Evolutionary conservation across 192 early-diverging fungal genomes (phyloP).

Genomic region (Nowakowskiella sp.): DNA sequence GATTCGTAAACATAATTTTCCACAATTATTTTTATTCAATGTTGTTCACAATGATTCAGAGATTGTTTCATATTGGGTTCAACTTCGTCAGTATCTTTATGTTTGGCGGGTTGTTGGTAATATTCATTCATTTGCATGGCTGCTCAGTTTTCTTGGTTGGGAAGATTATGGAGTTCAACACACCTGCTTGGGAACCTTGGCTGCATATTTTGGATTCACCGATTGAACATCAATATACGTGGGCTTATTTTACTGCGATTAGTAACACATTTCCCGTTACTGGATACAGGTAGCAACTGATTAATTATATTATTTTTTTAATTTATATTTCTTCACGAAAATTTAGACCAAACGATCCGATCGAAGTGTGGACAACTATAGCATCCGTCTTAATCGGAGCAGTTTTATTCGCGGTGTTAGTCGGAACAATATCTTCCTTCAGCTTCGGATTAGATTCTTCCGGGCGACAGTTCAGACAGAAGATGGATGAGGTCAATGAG

Average conservation of each 20-base stretch:
- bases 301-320: not conserved
- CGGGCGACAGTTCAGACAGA: constrained; percentile 9
- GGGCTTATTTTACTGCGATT: constrained; percentile 29
- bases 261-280: constrained; percentile 34
- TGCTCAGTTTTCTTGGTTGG: constrained; percentile 31
- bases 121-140: constrained; percentile 32
- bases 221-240: constrained; percentile 31
- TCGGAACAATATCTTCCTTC: constrained; percentile 43
- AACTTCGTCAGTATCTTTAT: constrained; percentile 34
- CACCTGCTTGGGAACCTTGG: constrained; percentile 15
- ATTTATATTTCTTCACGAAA: not conserved
- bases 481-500: not conserved
- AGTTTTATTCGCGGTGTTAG: constrained; percentile 26
- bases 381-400: constrained; percentile 28
- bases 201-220: constrained; percentile 7
- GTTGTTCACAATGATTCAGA: constrained; percentile 9
- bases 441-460: constrained; percentile 41
- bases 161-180: constrained; percentile 12
- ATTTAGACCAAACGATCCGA: constrained; percentile 18
- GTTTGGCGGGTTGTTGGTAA: constrained; percentile 18
- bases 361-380: constrained; percentile 28
- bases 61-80: constrained; percentile 23
- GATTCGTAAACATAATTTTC: constrained; percentile 15
- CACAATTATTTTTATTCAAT: constrained; percentile 17
- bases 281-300: constrained; percentile 23